Percentiles rank a stretch among this genome's conserved stretches.
These are phyloP conservation scores for Dendrothele bispora DNA, from an alignment of 768 basidiomycete species.

Conservation along the genomic window DNA sequence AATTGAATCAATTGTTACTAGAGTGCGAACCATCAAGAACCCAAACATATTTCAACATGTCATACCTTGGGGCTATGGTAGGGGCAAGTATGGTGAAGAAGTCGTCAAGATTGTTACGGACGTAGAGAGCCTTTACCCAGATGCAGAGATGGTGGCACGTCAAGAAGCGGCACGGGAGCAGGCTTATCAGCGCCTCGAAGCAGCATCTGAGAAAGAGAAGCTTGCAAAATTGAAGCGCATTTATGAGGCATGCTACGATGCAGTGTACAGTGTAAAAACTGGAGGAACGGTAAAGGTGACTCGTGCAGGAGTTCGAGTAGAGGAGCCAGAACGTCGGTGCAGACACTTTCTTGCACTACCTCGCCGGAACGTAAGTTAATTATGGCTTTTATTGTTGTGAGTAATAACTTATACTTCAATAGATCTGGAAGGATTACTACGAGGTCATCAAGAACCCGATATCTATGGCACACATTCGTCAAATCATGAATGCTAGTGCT, in stretches of 20 bases:
- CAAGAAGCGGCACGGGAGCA: conserved; percentile 2
- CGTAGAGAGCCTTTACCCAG: background rate
- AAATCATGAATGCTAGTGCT: too few species aligned
- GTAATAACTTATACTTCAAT: too few species aligned
- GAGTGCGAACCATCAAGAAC: conserved; percentile 5
- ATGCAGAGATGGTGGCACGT: background rate
- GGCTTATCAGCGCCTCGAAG: background rate
- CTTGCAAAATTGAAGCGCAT: background rate
- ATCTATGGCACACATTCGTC: too few species aligned
- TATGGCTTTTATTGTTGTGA: too few species aligned
- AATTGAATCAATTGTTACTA: conserved; percentile 5
- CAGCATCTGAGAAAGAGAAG: conserved; percentile 1
- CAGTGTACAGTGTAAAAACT: too few species aligned
- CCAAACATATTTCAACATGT: background rate
- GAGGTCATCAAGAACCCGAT: too few species aligned
- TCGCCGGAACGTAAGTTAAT: too few species aligned
- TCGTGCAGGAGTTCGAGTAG: too few species aligned
- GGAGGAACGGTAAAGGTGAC: too few species aligned
- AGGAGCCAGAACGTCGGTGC: too few species aligned
- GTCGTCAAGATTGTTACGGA: conserved; percentile 1
- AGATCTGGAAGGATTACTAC: too few species aligned
- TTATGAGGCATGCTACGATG: conserved; percentile 9
- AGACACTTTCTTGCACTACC: too few species aligned
- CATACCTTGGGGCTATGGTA: background rate
- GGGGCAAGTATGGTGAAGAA: background rate